phyloP scores from a whole-genome alignment of 495 filamentous ascomycete species.

The Lepraria neglecta region DNA sequence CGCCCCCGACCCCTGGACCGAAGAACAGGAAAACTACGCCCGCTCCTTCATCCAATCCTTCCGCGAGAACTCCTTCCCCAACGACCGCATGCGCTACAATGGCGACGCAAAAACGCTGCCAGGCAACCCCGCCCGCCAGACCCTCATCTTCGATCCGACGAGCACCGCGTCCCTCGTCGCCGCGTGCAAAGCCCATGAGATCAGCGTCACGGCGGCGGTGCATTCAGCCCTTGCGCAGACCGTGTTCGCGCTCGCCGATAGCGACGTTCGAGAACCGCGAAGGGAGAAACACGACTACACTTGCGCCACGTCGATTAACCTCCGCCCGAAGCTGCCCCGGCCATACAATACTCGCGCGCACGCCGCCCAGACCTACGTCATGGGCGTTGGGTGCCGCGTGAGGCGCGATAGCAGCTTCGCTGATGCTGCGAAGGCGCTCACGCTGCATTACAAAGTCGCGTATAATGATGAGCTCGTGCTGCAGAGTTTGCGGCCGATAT shows the following conservation, averaged over 20 bases:
- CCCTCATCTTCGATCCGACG: not conserved
- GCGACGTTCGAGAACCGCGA: not conserved
- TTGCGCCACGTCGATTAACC: not conserved
- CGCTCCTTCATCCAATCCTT: not conserved
- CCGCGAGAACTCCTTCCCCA: not conserved
- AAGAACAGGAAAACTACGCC: not conserved
- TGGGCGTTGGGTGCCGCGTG: not conserved
- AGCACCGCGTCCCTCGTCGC: not conserved
- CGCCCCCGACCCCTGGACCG: not conserved
- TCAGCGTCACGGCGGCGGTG: not conserved
- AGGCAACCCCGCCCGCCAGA: not conserved
- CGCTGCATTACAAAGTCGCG: not conserved
- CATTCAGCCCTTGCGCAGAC: not conserved
- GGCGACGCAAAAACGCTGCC: not conserved
- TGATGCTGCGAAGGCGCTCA: not conserved
- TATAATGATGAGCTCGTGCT: not conserved
- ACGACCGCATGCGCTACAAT: not conserved
- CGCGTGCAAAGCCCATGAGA: not conserved
- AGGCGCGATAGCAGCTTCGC: not conserved
- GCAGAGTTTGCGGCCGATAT: not conserved
- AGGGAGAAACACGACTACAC: too few relatives aligned
- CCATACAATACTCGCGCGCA: not conserved
- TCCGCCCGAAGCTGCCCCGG: not conserved
- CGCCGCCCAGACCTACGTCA: not conserved
- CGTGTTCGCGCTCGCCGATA: not conserved